Evolutionary conservation across 2,329 filamentous ascomycete species (phyloP).

Genomic region (Aspergillus niger): DNA sequence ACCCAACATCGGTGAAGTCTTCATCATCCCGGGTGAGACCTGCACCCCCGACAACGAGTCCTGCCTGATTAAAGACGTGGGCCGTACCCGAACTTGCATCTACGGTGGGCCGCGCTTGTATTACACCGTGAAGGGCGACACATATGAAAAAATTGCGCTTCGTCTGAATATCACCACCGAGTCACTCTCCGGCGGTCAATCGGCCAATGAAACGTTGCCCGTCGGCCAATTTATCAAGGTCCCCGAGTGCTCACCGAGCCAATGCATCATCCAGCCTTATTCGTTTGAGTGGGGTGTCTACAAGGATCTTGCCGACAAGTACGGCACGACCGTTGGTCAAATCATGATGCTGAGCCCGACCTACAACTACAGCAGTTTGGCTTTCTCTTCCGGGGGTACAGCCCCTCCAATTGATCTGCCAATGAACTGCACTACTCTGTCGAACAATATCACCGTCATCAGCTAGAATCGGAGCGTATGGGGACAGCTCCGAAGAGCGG

Average conservation of each 20-base stretch:
- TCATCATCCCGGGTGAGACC: constrained; percentile 17
- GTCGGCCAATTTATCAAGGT: constrained; percentile 18
- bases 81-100: constrained; percentile 16
- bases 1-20: constrained; percentile 15
- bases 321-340: constrained; percentile 21
- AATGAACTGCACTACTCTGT: constrained; percentile 1
- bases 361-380: constrained; percentile 15
- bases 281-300: constrained; percentile 19
- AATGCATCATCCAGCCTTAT: constrained; percentile 18
- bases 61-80: constrained; percentile 14
- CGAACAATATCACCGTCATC: not conserved
- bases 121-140: constrained; percentile 23
- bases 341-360: constrained; percentile 24
- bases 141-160: constrained; percentile 14
- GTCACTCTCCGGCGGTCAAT: constrained; percentile 1
- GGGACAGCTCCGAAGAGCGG: too few relatives aligned
- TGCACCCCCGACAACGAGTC: constrained; percentile 18
- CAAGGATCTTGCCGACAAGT: constrained; percentile 22
- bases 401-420: not conserved
- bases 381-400: not conserved
- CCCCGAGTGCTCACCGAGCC: constrained; percentile 16
- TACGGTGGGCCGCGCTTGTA: constrained; percentile 22
- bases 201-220: not conserved
- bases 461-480: too few relatives aligned
- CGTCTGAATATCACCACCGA: constrained; percentile 20